Conservation (phyloP, 2,329 filamentous ascomycete species). For the Aspergillus brasiliensis region DNA sequence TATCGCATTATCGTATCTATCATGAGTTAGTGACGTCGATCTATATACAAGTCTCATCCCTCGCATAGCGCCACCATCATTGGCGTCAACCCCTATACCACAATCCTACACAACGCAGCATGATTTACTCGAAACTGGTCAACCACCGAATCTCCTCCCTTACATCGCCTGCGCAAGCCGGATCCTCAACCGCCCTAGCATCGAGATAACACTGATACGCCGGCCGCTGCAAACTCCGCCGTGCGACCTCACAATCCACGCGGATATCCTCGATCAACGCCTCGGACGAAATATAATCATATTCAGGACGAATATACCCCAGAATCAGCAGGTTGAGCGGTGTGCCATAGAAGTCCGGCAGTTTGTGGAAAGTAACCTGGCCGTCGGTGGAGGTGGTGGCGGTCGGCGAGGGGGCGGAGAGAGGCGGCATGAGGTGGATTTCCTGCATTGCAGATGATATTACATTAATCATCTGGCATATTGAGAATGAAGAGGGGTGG, state of each 20-base stretch:
- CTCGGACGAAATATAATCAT: conserved; percentile 82
- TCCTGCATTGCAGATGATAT: conserved; percentile 49
- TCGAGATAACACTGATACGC: conserved; percentile 55
- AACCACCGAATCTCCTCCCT: conserved; percentile 38
- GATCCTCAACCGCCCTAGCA: conserved; percentile 34
- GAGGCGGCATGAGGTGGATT: conserved; percentile 82
- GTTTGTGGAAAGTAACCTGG: conserved; percentile 40
- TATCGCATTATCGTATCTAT: conserved; percentile 1
- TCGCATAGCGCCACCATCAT: neutral
- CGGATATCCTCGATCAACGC: conserved; percentile 85
- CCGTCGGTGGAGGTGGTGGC: conserved; percentile 24
- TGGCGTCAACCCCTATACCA: too few species aligned
- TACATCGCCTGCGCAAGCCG: conserved; percentile 34
- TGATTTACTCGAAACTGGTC: conserved; percentile 27
- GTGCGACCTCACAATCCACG: conserved; percentile 82
- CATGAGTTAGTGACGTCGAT: neutral
- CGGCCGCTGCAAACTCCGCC: conserved; percentile 67
- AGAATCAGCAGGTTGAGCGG: conserved; percentile 78
- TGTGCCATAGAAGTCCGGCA: conserved; percentile 79
- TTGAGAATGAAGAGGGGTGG: neutral
- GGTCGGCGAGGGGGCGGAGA: conserved; percentile 50
- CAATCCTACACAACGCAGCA: neutral
- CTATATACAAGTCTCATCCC: conserved; percentile 9
- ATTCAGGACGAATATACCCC: conserved; percentile 87
- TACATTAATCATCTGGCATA: too few species aligned